phyloP scores from a whole-genome alignment of 805 yeast genomes.

The Zygotorulaspora florentina region DNA sequence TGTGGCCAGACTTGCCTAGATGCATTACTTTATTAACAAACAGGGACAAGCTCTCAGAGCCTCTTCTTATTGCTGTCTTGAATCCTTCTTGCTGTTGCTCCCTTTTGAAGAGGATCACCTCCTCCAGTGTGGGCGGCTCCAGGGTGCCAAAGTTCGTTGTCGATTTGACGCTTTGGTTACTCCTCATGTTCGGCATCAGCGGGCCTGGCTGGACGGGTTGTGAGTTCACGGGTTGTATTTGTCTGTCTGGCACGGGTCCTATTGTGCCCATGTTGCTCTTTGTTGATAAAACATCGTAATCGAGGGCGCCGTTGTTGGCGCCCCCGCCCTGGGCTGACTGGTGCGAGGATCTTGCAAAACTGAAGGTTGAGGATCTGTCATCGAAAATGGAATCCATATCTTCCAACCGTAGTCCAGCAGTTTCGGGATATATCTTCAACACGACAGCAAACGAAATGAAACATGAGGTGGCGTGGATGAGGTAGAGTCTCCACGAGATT shows the following conservation, averaged over 20 bases:
- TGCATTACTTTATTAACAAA: constrained; percentile 27
- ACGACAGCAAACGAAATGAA: constrained; percentile 69
- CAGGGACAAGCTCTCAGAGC: constrained; percentile 38
- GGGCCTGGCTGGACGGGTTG: neutral
- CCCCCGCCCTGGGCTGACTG: neutral
- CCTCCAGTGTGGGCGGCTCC: constrained; percentile 39
- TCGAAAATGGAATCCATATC: constrained; percentile 92
- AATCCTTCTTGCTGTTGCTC: constrained; percentile 27
- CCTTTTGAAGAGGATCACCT: constrained; percentile 34
- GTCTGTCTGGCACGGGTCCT: constrained; percentile 11
- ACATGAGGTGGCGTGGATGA: constrained; percentile 79
- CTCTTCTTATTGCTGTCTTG: constrained; percentile 36
- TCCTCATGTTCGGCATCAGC: constrained; percentile 9
- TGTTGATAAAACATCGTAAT: constrained; percentile 6
- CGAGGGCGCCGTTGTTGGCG: constrained; percentile 1
- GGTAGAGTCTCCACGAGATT: constrained; percentile 75
- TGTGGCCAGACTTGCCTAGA: constrained; percentile 6
- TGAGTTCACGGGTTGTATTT: neutral
- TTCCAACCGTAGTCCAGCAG: constrained; percentile 81
- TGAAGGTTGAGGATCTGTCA: constrained; percentile 45
- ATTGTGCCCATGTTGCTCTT: constrained; percentile 1
- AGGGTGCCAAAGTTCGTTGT: constrained; percentile 22
- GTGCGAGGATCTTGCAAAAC: constrained; percentile 21
- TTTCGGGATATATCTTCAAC: constrained; percentile 75
- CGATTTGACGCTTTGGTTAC: constrained; percentile 17